phyloP scores from a whole-genome alignment of 352 stramenopile species.

The Globisporangium barbulae region DNA sequence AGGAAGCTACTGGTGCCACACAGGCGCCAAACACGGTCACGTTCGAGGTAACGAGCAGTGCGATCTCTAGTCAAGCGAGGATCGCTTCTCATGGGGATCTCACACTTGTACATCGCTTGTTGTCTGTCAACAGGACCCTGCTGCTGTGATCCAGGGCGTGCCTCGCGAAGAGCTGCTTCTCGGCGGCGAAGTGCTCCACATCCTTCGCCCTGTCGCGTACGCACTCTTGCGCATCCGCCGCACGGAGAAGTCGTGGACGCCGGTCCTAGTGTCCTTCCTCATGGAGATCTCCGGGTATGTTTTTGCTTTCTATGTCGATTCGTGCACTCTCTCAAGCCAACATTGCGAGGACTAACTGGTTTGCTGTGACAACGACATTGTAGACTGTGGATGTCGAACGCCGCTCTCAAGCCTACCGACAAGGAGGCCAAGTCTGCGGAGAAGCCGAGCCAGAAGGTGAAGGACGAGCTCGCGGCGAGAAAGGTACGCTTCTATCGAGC shows the following conservation, averaged over 20 bases:
- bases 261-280: constrained; percentile 48
- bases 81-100: not conserved
- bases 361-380: not conserved
- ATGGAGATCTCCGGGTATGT: constrained; percentile 59
- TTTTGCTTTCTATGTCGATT: not conserved
- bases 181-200: constrained; percentile 70
- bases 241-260: constrained; percentile 57
- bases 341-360: constrained; percentile 8
- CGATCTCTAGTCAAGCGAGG: not conserved
- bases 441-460: constrained; percentile 33
- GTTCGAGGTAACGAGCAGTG: constrained; percentile 38
- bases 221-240: constrained; percentile 59
- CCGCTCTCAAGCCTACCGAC: constrained; percentile 37
- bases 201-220: constrained; percentile 71
- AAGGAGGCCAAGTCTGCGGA: constrained; percentile 21
- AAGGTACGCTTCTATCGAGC: constrained; percentile 36
- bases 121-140: constrained; percentile 37
- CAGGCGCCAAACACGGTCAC: constrained; percentile 37
- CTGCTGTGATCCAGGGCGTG: constrained; percentile 31
- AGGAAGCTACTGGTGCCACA: constrained; percentile 17
- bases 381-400: constrained; percentile 54
- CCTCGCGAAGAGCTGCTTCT: constrained; percentile 48
- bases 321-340: not conserved
- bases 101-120: not conserved
- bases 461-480: constrained; percentile 54